Evolutionary conservation across 176 grass and related monocot genomes (phyloP), one percentile per base, ranked within the genome.

Genomic region (Oryza meridionalis): DNA sequence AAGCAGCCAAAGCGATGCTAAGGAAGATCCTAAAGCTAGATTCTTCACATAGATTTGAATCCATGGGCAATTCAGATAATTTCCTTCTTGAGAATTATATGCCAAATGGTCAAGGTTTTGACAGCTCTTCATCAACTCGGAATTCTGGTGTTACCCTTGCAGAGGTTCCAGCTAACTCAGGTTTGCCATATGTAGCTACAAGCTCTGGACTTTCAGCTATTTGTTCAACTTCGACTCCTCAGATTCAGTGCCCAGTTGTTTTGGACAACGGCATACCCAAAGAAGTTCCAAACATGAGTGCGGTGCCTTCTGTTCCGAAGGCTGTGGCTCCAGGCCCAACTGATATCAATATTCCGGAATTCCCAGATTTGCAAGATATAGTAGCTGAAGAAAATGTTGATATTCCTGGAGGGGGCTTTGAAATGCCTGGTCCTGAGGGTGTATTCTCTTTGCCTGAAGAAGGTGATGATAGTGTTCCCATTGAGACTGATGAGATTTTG

Each of bases 1-100:
- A 94, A 88, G 97, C 91, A 21, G 93, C 97, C 51, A 99, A 96
- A 85, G 93, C 91, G 49, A 92, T 99, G 90, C 75, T 96, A 67
- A 94, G 91, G 77, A 91, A 99, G 83, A 99, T 99, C 70, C 77
- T 96, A 69, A 92, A 92, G 35, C 87, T 89, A 74, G 94, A 94
- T 35, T 59, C 85, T 59, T 65, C 87, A 51, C 89, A 92, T 83
- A 81, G 76, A 53, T 63, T 92, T 12, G 92, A 92, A 77, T 85
- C 87, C 2, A 35, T 77, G 59, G 76, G 59, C 62, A 84, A 82
- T 80, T 85, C 90, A 71, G 88, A 93, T 55, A 89, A 81, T 65
- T 33, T 90, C 86, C 62, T 85, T 3, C 43, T 93, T 67, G 93
- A 86, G 72, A 94, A 90, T 83, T 92, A 79, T 71, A 64, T 87